These are phyloP conservation scores for Westerdykella sp. DNA, from an alignment of 2,329 filamentous ascomycete species.

Conservation along the genomic window DNA sequence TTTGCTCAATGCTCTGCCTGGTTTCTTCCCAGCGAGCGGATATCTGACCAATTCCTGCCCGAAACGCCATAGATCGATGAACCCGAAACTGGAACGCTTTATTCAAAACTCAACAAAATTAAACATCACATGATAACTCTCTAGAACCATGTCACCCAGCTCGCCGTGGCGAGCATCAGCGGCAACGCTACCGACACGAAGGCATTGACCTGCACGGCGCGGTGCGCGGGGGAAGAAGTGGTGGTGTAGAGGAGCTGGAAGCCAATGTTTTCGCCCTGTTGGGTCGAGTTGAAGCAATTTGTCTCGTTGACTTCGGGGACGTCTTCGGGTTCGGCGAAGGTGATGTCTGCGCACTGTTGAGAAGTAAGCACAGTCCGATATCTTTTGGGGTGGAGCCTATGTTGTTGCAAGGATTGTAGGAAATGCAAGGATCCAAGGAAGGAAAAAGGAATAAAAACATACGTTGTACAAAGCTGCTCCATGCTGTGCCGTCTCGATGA, in stretches of 20 bases:
- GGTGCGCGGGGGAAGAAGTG: constrained; percentile 27
- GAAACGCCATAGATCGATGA: background rate
- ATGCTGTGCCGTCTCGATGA: constrained; percentile 77
- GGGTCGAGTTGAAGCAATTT: constrained; percentile 84
- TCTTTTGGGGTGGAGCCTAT: background rate
- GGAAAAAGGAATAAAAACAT: constrained; percentile 30
- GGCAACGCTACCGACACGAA: constrained; percentile 25
- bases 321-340: constrained; percentile 74
- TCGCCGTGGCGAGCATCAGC: constrained; percentile 20
- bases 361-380: background rate
- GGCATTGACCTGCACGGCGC: constrained; percentile 17
- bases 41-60: no score
- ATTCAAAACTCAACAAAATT: background rate
- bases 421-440: background rate
- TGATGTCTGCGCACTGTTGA: constrained; percentile 86
- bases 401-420: no score
- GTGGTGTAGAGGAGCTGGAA: constrained; percentile 71
- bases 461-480: constrained; percentile 79
- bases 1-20: no score
- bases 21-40: no score
- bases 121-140: background rate
- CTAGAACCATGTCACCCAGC: constrained; percentile 25
- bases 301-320: constrained; percentile 67
- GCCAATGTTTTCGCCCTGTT: constrained; percentile 49
- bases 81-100: background rate